Percentiles rank a stretch among this genome's conserved stretches.
phyloP scores from a whole-genome alignment of 768 basidiomycete genomes.

The Mycena crocata region DNA sequence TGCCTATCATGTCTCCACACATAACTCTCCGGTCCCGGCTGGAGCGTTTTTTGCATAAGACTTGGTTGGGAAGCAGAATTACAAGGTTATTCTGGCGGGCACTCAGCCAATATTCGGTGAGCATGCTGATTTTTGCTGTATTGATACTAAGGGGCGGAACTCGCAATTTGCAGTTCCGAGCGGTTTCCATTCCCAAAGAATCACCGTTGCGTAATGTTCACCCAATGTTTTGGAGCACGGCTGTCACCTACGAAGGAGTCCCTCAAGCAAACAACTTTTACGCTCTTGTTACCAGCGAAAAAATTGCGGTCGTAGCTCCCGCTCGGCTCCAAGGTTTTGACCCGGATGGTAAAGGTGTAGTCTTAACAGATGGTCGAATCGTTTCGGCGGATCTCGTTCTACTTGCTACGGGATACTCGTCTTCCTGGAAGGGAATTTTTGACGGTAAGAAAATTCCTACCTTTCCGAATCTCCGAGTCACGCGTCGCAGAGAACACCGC shows the following conservation, averaged over 20 bases:
- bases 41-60: conserved; percentile 75
- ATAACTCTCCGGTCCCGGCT: conserved; percentile 59
- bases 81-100: conserved; percentile 61
- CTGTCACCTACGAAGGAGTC: conserved; percentile 59
- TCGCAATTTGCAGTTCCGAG: conserved; percentile 32
- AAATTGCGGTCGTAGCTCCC: conserved; percentile 51
- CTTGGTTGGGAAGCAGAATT: conserved; percentile 65
- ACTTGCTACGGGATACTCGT: conserved; percentile 58
- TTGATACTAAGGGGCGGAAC: too few species aligned
- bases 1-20: conserved; percentile 62
- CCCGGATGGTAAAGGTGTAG: conserved; percentile 39
- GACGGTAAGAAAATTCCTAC: conserved; percentile 43
- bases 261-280: conserved; percentile 51
- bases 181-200: conserved; percentile 49
- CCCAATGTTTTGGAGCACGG: conserved; percentile 57
- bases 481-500: conserved; percentile 58
- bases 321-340: conserved; percentile 43
- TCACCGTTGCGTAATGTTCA: conserved; percentile 63
- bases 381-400: conserved; percentile 52
- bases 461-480: neutral
- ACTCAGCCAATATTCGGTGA: conserved; percentile 54
- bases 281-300: conserved; percentile 49
- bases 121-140: conserved; percentile 25
- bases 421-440: conserved; percentile 60
- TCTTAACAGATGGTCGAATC: conserved; percentile 47